A percentile compares a stretch with the other conserved stretches of the same genome.
Evolutionary conservation across 495 filamentous ascomycete species (phyloP).

Genomic region (Neurospora sp.): DNA sequence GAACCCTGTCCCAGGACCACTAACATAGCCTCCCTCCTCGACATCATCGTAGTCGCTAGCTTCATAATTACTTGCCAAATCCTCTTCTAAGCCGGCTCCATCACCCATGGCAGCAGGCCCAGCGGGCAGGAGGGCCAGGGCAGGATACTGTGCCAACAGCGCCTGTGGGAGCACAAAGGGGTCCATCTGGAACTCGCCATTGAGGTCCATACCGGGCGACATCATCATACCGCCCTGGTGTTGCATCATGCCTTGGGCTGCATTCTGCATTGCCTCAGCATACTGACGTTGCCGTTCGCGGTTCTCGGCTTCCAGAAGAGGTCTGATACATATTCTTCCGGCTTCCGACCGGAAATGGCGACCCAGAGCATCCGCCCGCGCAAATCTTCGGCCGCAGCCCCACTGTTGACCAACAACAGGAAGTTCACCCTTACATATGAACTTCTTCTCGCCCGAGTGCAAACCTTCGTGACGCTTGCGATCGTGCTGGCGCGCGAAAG

Average conservation of each 20-base stretch:
- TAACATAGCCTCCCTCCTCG: conserved; percentile 50
- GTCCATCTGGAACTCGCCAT: conserved; percentile 39
- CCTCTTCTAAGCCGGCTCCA: conserved; percentile 52
- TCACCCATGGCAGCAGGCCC: conserved; percentile 46
- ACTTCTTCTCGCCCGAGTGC: conserved; percentile 92
- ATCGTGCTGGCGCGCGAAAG: conserved; percentile 89
- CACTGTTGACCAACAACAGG: conserved; percentile 63
- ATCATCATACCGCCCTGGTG: conserved; percentile 34
- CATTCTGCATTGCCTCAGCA: conserved; percentile 44
- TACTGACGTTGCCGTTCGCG: conserved; percentile 59
- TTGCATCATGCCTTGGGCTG: conserved; percentile 37
- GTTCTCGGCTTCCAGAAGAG: conserved; percentile 82
- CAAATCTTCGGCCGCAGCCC: conserved; percentile 91
- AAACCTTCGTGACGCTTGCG: conserved; percentile 85
- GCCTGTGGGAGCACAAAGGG: conserved; percentile 73
- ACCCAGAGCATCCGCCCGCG: conserved; percentile 87
- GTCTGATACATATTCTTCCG: conserved; percentile 91
- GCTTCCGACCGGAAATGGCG: conserved; percentile 97
- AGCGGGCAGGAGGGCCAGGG: conserved; percentile 77
- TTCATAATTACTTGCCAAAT: conserved; percentile 82
- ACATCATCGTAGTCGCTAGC: conserved; percentile 63
- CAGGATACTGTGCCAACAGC: conserved; percentile 83
- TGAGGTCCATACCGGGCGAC: conserved; percentile 32
- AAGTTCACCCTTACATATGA: conserved; percentile 86
- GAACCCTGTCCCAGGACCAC: conserved; percentile 40